These are phyloP conservation scores for Mycena latifolia DNA, from an alignment of 768 basidiomycete species.

Conservation along the genomic window DNA sequence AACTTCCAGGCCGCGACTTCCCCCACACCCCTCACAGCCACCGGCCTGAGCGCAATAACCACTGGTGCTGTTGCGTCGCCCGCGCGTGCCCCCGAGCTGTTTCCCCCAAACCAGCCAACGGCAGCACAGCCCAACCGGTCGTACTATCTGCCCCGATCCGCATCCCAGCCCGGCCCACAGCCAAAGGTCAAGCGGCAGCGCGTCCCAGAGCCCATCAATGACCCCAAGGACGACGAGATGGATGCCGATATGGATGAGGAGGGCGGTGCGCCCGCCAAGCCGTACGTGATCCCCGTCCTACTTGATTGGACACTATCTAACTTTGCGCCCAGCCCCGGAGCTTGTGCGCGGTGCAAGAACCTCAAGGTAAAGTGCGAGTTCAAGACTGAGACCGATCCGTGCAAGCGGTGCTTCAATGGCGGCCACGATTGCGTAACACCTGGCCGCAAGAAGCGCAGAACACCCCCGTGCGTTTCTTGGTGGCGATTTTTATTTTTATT, in stretches of 20 bases:
- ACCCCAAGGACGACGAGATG: constrained; percentile 49
- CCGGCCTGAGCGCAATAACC: constrained; percentile 29
- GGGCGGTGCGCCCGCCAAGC: constrained; percentile 56
- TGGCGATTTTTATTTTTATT: background rate
- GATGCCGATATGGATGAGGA: constrained; percentile 52
- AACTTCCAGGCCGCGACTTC: constrained; percentile 23
- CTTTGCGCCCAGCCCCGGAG: constrained; percentile 58
- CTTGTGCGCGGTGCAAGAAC: constrained; percentile 79
- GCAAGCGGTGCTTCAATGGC: constrained; percentile 79
- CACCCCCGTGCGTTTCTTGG: constrained; percentile 74
- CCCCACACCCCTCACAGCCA: constrained; percentile 28
- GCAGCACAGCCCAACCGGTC: constrained; percentile 22
- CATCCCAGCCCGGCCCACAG: constrained; percentile 38
- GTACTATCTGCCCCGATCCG: constrained; percentile 36
- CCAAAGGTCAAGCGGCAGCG: constrained; percentile 54
- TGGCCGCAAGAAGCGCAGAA: constrained; percentile 85
- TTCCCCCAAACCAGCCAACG: background rate
- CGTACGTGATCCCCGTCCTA: constrained; percentile 47
- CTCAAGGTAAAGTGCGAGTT: constrained; percentile 84
- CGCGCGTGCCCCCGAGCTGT: background rate
- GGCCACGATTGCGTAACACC: constrained; percentile 83
- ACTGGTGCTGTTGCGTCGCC: background rate
- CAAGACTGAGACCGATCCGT: constrained; percentile 76
- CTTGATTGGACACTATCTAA: constrained; percentile 13
- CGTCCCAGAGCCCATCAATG: constrained; percentile 43